phyloP scores from a whole-genome alignment of 805 yeast genomes.

The Lachancea nothofagi region DNA sequence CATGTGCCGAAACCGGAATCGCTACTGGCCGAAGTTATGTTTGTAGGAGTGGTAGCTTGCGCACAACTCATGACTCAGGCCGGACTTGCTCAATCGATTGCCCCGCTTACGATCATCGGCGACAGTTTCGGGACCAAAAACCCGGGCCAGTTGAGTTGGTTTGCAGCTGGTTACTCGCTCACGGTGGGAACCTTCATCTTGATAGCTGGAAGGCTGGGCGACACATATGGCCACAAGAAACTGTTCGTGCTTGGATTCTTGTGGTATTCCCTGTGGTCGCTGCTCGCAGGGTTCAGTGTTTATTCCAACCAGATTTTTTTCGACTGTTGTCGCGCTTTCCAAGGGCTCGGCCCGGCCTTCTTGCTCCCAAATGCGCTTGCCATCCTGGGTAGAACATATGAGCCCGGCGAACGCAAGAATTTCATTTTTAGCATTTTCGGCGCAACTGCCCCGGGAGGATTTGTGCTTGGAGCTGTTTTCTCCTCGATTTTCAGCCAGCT shows the following conservation, averaged over 20 bases:
- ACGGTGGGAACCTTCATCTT: slow-evolving; percentile 58
- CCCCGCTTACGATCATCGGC: slow-evolving; percentile 18
- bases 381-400: slow-evolving; percentile 38
- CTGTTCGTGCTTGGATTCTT: slow-evolving; percentile 49
- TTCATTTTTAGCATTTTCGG: slow-evolving; percentile 54
- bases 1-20: slow-evolving; percentile 34
- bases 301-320: slow-evolving; percentile 32
- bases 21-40: not conserved
- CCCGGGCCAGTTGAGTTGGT: slow-evolving; percentile 21
- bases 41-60: slow-evolving; percentile 9
- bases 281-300: slow-evolving; percentile 50
- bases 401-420: slow-evolving; percentile 46
- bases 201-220: slow-evolving; percentile 65
- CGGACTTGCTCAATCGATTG: slow-evolving; percentile 18
- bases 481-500: slow-evolving; percentile 41
- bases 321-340: slow-evolving; percentile 47
- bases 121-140: slow-evolving; percentile 13
- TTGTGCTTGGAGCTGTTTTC: slow-evolving; percentile 49
- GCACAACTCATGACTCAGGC: slow-evolving; percentile 22
- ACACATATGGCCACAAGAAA: slow-evolving; percentile 54
- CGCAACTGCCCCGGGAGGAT: slow-evolving; percentile 59
- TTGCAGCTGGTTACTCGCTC: slow-evolving; percentile 16
- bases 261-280: slow-evolving; percentile 54
- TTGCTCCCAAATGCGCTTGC: slow-evolving; percentile 57
- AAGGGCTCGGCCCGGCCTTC: slow-evolving; percentile 60